Base-by-base conservation (phyloP, 176 grass and related monocot genomes). In the Zea luxurians region DNA sequence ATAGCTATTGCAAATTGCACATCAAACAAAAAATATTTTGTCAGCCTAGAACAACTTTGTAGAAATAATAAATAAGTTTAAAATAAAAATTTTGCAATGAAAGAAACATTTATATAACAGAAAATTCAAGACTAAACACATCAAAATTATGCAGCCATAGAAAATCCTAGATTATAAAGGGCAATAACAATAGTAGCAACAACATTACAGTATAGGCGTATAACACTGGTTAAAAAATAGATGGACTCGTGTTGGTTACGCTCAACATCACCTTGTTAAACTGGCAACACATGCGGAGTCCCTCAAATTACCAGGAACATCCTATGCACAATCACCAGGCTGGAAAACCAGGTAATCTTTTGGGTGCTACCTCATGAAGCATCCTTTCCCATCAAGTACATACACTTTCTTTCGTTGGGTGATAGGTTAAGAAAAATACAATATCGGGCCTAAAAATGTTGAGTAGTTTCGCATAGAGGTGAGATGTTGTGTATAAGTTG, bases 181-280 rank as follows among this genome's bases (percentile, higher is more conserved):
- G n/a, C n/a, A n/a, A n/a, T n/a, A n/a, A n/a, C n/a, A n/a, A n/a
- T n/a, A n/a, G n/a, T n/a, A n/a, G n/a, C n/a, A n/a, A n/a, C n/a
- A n/a, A n/a, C n/a, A n/a, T n/a, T n/a, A n/a, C n/a, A n/a, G n/a
- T n/a, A n/a, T n/a, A n/a, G n/a, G n/a, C n/a, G 36, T 55, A 77
- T 16, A 76, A 21, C 65, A 77, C 10, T 9, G 9, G 46, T 80
- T 21, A 48, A 36, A 78, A 75, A 49, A 37, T 61, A 49, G 60
- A 64, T 13, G 8, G 34, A 9, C 16, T 49, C 10, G 3, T 4
- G n/a, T 44, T 8, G 8, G 38, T 10, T 4, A 64, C 38, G 50
- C 71, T 13, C 16, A 10, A 34, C 68, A 71, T 9, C 17, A 66
- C 3, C 18, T 9, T 34, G 15, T n/a, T n/a, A 43, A 61, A 65